Percentiles rank a stretch among this genome's conserved stretches.
Evolutionary conservation across 441 rosid species (phyloP).

Genomic region (Pelargonium australe): DNA sequence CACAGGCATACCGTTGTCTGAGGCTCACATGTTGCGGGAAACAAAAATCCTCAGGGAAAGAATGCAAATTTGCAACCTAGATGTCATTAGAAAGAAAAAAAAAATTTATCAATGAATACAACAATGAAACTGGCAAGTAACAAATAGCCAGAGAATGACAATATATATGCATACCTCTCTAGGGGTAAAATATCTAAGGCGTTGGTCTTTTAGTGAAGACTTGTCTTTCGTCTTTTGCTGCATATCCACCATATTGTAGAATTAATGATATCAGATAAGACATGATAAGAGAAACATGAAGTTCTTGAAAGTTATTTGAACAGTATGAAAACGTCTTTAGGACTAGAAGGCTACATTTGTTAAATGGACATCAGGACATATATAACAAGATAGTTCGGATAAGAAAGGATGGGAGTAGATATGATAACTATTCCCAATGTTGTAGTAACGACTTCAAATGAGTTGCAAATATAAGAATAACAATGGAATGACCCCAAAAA

Average conservation of each 20-base stretch:
- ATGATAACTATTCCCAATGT: not conserved
- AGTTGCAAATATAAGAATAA: not conserved
- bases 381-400: not conserved
- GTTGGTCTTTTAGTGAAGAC: conserved; percentile 52
- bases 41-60: conserved; percentile 70
- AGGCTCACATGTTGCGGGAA: conserved; percentile 64
- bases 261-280: not conserved
- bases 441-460: not conserved
- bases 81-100: conserved; percentile 10
- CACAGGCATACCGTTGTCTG: conserved; percentile 53
- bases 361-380: not conserved
- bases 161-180: conserved; percentile 50
- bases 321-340: not conserved
- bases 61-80: conserved; percentile 89
- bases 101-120: conserved; percentile 4
- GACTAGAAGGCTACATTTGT: not conserved
- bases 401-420: not conserved
- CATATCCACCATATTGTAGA: conserved; percentile 20
- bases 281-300: not conserved
- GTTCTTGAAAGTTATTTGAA: not conserved
- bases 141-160: not conserved
- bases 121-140: not conserved
- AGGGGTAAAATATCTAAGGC: conserved; percentile 87
- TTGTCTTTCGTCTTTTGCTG: conserved; percentile 63
- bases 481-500: not conserved